phyloP scores from a whole-genome alignment of 108 stramenopile genomes.

The Aurantiochytrium sp. region DNA sequence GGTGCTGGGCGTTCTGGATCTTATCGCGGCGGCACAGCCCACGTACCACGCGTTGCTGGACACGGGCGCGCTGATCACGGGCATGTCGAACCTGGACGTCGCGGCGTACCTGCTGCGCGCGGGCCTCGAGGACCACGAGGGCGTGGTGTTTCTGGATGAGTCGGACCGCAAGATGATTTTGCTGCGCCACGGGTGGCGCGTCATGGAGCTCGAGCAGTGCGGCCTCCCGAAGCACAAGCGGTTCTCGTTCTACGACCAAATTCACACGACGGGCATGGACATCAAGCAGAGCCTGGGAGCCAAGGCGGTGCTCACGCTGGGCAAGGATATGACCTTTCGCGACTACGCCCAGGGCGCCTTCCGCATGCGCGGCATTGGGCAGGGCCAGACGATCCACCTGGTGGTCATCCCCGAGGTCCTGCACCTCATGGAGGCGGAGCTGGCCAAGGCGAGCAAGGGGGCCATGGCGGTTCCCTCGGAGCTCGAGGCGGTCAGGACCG shows the following conservation, averaged over 20 bases:
- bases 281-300: constrained; percentile 39
- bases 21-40: constrained; percentile 51
- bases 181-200: not conserved
- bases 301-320: constrained; percentile 30
- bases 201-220: constrained; percentile 39
- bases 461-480: not conserved
- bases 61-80: constrained; percentile 59
- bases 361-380: constrained; percentile 37
- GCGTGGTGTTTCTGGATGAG: constrained; percentile 59
- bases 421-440: not conserved
- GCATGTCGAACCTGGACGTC: constrained; percentile 40
- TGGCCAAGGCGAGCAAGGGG: not conserved
- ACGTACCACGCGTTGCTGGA: constrained; percentile 55
- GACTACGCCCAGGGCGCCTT: constrained; percentile 43
- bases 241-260: constrained; percentile 62
- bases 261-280: constrained; percentile 58
- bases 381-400: constrained; percentile 28
- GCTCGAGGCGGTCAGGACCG: not conserved
- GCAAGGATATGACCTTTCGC: constrained; percentile 43
- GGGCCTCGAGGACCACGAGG: constrained; percentile 42
- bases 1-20: constrained; percentile 68
- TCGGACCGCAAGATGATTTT: constrained; percentile 37
- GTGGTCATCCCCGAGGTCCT: constrained; percentile 30
- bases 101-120: constrained; percentile 41
- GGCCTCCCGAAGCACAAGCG: constrained; percentile 46